These are phyloP conservation scores for Butyriboletus appendiculatus DNA, from an alignment of 1,284 basidiomycete species.

Conservation along the genomic window DNA sequence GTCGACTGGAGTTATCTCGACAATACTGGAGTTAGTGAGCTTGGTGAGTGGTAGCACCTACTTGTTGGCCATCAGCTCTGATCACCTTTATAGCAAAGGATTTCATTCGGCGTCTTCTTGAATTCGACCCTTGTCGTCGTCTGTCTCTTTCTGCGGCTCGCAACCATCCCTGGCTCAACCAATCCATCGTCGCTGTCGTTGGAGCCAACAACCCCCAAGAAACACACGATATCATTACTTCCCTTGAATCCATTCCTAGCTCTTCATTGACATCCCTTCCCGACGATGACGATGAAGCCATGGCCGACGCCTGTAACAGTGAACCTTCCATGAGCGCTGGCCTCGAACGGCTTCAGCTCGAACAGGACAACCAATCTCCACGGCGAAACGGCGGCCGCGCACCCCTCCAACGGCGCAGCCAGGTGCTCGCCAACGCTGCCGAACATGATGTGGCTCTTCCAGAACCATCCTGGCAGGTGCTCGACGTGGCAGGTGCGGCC, in stretches of 20 bases:
- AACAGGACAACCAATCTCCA: slow-evolving; percentile 9
- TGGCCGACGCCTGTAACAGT: slow-evolving; percentile 28
- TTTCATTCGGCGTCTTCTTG: slow-evolving; percentile 42
- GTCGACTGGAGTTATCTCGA: slow-evolving; percentile 64
- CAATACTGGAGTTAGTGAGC: slow-evolving; percentile 36
- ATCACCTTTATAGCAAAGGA: slow-evolving; percentile 28
- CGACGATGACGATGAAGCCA: slow-evolving; percentile 36
- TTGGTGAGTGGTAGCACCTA: slow-evolving; percentile 34
- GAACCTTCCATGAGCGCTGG: slow-evolving; percentile 38
- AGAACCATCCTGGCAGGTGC: slow-evolving; percentile 36
- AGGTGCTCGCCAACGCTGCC: slow-evolving; percentile 43
- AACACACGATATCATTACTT: slow-evolving; percentile 15
- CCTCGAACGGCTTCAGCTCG: slow-evolving; percentile 37
- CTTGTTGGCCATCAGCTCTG: background rate
- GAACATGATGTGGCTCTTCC: slow-evolving; percentile 20
- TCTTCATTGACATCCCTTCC: slow-evolving; percentile 26
- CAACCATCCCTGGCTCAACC: slow-evolving; percentile 64
- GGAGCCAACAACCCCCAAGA: slow-evolving; percentile 1
- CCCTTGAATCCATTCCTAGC: slow-evolving; percentile 14
- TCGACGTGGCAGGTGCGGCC: slow-evolving; percentile 29
- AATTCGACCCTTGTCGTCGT: slow-evolving; percentile 51
- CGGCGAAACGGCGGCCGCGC: slow-evolving; percentile 18
- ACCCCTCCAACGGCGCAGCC: slow-evolving; percentile 49
- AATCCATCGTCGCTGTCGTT: background rate
- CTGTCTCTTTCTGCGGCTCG: slow-evolving; percentile 62